Evolutionary conservation across 148 eudicot genomes (phyloP).

Genomic region (Dianthus caryophyllus): DNA sequence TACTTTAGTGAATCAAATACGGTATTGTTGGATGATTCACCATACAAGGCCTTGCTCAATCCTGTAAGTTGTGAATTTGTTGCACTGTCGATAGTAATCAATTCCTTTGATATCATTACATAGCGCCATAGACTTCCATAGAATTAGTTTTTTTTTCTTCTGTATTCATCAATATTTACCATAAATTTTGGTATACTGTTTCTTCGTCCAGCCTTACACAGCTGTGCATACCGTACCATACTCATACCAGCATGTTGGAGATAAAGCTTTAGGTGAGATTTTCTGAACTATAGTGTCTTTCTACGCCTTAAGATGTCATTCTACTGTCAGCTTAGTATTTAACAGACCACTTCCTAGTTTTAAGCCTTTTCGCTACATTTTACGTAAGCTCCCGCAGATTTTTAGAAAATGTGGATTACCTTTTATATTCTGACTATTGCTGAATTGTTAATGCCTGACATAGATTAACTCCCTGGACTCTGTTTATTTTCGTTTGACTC

Average conservation of each 20-base stretch:
- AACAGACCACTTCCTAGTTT: neutral
- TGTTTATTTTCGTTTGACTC: too few species aligned
- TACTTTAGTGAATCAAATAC: constrained; percentile 71
- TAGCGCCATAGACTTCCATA: constrained; percentile 6
- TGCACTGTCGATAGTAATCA: neutral
- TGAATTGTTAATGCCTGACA: neutral
- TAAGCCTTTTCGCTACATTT: too few species aligned
- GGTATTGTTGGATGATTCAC: constrained; percentile 84
- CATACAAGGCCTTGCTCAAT: constrained; percentile 76
- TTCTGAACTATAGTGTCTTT: neutral
- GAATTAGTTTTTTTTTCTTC: constrained; percentile 1
- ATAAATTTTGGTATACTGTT: neutral
- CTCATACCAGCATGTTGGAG: constrained; percentile 30
- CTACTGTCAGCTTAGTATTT: neutral
- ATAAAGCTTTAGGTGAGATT: constrained; percentile 63
- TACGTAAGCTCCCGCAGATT: too few species aligned
- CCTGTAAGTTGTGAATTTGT: constrained; percentile 48
- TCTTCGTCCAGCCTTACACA: constrained; percentile 49
- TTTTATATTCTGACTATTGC: neutral
- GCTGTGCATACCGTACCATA: constrained; percentile 62
- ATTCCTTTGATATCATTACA: neutral
- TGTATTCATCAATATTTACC: neutral
- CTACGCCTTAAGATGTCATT: neutral
- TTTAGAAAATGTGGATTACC: too few species aligned
- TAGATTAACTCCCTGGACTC: too few species aligned